These are phyloP conservation scores for Allium cepa DNA, from an alignment of 106 monocot species.

Conservation along the genomic window DNA sequence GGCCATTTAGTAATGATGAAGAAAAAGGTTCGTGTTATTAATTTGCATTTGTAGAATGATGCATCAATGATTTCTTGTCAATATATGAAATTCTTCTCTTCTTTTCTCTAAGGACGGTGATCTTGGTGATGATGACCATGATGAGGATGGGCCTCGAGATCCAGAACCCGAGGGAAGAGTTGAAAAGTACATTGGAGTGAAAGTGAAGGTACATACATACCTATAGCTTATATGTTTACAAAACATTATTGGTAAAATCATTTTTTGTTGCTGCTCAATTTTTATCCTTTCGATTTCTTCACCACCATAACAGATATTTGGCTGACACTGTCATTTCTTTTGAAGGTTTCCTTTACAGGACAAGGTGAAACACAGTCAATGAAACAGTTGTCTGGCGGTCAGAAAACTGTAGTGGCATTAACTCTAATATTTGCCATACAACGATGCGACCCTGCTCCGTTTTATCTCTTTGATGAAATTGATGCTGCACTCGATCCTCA, in stretches of 20 bases:
- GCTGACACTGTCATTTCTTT: neutral
- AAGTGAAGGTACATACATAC: conserved; percentile 72
- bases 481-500: conserved; percentile 97
- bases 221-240: no score
- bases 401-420: conserved; percentile 97
- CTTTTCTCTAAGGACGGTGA: conserved; percentile 73
- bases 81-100: neutral
- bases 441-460: conserved; percentile 97
- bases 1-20: conserved; percentile 99
- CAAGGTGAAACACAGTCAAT: conserved; percentile 99
- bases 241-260: no score
- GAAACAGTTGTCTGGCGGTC: conserved; percentile 98
- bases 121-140: conserved; percentile 60
- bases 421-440: conserved; percentile 97
- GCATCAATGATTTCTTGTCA: neutral
- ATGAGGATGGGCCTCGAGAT: conserved; percentile 75
- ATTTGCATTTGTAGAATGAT: neutral
- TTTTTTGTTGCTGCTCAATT: no score
- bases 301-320: neutral
- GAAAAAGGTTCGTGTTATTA: conserved; percentile 60
- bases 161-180: conserved; percentile 93
- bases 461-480: conserved; percentile 99
- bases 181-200: conserved; percentile 95
- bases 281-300: no score
- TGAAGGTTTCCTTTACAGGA: conserved; percentile 96